These are phyloP conservation scores for Epichloe hybrida DNA, from an alignment of 2,329 filamentous ascomycete species.

Conservation along the genomic window DNA sequence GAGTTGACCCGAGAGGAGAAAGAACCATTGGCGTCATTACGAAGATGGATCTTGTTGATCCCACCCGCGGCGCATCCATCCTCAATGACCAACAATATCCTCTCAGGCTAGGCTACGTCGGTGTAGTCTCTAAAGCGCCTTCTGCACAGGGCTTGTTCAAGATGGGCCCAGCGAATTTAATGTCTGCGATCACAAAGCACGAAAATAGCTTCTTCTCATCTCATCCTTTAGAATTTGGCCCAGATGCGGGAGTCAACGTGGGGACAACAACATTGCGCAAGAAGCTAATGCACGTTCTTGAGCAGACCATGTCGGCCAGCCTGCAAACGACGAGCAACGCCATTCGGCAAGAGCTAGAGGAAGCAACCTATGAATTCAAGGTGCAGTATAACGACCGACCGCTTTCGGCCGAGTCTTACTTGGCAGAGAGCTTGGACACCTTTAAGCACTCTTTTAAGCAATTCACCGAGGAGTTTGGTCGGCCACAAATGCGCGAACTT, in stretches of 20 bases:
- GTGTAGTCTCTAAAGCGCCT: conserved; percentile 79
- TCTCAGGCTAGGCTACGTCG: conserved; percentile 87
- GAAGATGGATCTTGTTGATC: conserved; percentile 95
- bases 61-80: conserved; percentile 62
- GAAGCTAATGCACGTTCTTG: conserved; percentile 92
- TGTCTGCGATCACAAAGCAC: conserved; percentile 70
- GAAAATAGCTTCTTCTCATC: conserved; percentile 77
- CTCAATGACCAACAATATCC: conserved; percentile 87
- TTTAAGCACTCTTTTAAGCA: conserved; percentile 95
- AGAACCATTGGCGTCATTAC: conserved; percentile 97
- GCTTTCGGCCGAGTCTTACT: conserved; percentile 86
- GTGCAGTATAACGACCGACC: conserved; percentile 98
- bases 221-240: conserved; percentile 68
- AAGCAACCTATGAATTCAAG: conserved; percentile 97
- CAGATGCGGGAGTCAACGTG: conserved; percentile 54
- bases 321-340: conserved; percentile 81
- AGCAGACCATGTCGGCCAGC: conserved; percentile 92
- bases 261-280: conserved; percentile 81
- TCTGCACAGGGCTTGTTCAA: conserved; percentile 62
- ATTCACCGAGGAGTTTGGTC: conserved; percentile 79
- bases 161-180: conserved; percentile 66
- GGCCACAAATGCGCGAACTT: conserved; percentile 76
- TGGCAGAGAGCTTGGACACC: conserved; percentile 84
- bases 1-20: conserved; percentile 88
- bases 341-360: conserved; percentile 87